These are phyloP conservation scores for Dioscorea zingiberensis DNA, from an alignment of 106 monocot species.

Conservation along the genomic window DNA sequence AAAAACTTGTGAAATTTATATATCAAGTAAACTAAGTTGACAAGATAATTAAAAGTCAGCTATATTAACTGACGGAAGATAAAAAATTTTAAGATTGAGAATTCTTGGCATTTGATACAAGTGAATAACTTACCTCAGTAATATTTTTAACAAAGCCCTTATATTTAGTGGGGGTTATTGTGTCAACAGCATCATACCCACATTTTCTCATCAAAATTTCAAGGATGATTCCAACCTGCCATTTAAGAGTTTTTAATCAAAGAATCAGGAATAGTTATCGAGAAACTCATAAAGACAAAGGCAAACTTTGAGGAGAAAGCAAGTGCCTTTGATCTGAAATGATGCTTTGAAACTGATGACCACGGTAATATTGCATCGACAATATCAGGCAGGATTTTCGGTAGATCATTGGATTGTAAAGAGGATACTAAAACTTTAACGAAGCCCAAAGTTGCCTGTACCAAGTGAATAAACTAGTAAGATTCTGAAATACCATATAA, in stretches of 20 bases:
- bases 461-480: not conserved
- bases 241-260: conserved; percentile 1
- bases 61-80: too few species aligned
- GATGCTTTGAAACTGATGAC: conserved; percentile 81
- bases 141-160: conserved; percentile 56
- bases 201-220: conserved; percentile 93
- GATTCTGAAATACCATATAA: not conserved
- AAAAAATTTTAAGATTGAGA: too few species aligned
- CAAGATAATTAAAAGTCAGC: too few species aligned
- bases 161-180: conserved; percentile 46
- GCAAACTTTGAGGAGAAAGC: not conserved
- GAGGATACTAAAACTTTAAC: conserved; percentile 79
- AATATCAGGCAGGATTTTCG: conserved; percentile 53
- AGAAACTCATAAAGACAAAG: not conserved
- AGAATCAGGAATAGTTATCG: not conserved
- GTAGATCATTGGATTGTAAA: conserved; percentile 42
- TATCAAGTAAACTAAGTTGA: too few species aligned
- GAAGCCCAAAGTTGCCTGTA: conserved; percentile 86
- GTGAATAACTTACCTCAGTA: conserved; percentile 42
- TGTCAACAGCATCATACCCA: conserved; percentile 48
- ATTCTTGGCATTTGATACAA: not conserved
- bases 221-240: conserved; percentile 73
- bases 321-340: conserved; percentile 88
- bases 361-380: conserved; percentile 70
- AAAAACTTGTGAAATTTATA: too few species aligned